Base-by-base conservation (phyloP, 352 stramenopile species). In the Pythium insidiosum region DNA sequence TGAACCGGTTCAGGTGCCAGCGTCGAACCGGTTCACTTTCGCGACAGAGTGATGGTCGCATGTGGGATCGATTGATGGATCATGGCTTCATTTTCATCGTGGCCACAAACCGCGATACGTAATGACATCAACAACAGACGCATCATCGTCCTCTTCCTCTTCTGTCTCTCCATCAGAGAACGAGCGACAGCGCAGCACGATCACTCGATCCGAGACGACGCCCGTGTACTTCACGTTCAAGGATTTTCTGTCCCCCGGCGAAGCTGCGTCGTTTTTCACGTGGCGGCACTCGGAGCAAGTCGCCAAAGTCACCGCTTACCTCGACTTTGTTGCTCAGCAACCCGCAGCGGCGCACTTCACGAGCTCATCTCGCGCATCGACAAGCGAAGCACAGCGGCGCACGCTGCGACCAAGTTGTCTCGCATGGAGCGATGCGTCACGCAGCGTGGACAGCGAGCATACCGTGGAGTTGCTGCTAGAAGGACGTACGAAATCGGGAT, bases 211-310 rank as follows among this genome's bases (percentile, higher is more conserved):
- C 38, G 38, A 25, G 22, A 23, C 13, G 20, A 23, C 23, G 12
- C 12, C 36, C 2, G 38, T 31, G 11, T 82, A 78, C 55, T 88
- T 78, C 48, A 84, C 53, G 28, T 84, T 88, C 40, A 78, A 77
- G 38, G 68, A 83, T 38, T 88, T 58, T 36, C 47, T 88, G 9
- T 54, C 70, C 13, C 40, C 58, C 10, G 53, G 52, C 3, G 73
- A 88, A 29, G 52, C 52, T 2, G 50, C 58, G n/a, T 23, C 51
- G 12, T 88, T 88, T 51, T 76, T 88, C 30, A 37, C 67, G 16
- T 58, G 72, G 39, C 9, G 63, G 23, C 73, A 88, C 40, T 38
- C 49, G 15, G 46, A 56, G 1, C 76, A 86, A 46, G 59, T 88
- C 16, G 55, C 42, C 16, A 84, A 80, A 47, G 72, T 88, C 37